A percentile compares a stretch with the other conserved stretches of the same genome.
Evolutionary conservation across 495 filamentous ascomycete genomes (phyloP).

Genomic region (Trichoderma erinaceum): DNA sequence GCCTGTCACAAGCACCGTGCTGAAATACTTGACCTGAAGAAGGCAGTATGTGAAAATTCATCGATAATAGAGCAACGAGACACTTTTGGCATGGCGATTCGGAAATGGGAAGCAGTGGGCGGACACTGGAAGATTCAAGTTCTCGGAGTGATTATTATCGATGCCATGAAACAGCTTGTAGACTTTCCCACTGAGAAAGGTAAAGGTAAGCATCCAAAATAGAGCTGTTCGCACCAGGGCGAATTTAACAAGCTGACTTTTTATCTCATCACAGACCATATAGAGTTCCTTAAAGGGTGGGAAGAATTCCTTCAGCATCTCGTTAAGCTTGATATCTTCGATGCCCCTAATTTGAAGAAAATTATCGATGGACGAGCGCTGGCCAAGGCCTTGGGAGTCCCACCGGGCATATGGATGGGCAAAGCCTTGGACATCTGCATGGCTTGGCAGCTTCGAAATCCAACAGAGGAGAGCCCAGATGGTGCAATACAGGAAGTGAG

Average conservation of each 20-base stretch:
- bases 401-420: constrained; percentile 73
- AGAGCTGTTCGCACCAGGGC: not conserved
- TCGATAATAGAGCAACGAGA: constrained; percentile 32
- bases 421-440: constrained; percentile 64
- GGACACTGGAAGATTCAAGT: constrained; percentile 70
- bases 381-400: constrained; percentile 50
- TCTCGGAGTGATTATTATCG: constrained; percentile 62
- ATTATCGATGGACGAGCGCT: constrained; percentile 63
- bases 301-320: constrained; percentile 51
- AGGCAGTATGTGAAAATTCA: constrained; percentile 36
- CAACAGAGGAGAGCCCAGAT: constrained; percentile 52
- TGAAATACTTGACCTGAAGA: constrained; percentile 56
- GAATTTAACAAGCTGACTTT: not conserved
- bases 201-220: constrained; percentile 23
- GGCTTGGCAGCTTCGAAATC: constrained; percentile 81
- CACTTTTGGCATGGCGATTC: constrained; percentile 66
- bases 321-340: constrained; percentile 42
- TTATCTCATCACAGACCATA: constrained; percentile 15
- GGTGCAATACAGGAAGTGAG: constrained; percentile 61
- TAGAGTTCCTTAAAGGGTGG: constrained; percentile 43
- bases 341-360: constrained; percentile 48
- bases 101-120: constrained; percentile 58
- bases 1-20: constrained; percentile 53
- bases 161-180: constrained; percentile 43
- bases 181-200: not conserved